Conservation (phyloP, 768 basidiomycete genomes). For the Crassisporium funariophilum region DNA sequence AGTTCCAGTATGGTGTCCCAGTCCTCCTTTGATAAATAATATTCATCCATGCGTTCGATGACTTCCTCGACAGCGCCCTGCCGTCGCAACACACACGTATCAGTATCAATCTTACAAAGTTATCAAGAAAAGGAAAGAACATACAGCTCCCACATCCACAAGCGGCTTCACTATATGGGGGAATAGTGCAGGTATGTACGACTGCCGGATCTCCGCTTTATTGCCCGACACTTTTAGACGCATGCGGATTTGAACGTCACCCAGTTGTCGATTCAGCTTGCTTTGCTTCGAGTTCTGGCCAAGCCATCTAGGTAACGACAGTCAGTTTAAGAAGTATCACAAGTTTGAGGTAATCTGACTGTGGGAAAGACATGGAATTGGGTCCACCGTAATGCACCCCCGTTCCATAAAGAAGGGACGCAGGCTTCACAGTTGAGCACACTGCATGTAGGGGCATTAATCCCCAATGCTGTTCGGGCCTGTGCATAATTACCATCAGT, state of each 20-base stretch:
- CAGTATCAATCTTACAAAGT: not conserved
- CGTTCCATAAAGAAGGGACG: conserved; percentile 78
- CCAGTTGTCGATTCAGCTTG: conserved; percentile 78
- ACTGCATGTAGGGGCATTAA: conserved; percentile 94
- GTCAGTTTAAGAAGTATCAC: not conserved
- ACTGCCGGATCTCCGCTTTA: conserved; percentile 86
- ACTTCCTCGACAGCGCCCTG: conserved; percentile 81
- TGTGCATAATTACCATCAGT: conserved; percentile 29
- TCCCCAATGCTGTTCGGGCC: conserved; percentile 94
- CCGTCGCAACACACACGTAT: conserved; percentile 7
- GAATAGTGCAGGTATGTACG: conserved; percentile 88
- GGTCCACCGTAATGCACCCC: conserved; percentile 68
- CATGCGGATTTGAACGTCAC: conserved; percentile 95
- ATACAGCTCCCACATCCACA: conserved; percentile 68
- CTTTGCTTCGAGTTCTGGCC: conserved; percentile 95
- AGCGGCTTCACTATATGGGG: conserved; percentile 81
- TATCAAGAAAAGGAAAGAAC: conserved; percentile 33
- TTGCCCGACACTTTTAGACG: conserved; percentile 91
- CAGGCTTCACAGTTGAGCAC: conserved; percentile 86
- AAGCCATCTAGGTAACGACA: conserved; percentile 69
- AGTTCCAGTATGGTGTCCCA: conserved; percentile 97
- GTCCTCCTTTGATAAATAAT: conserved; percentile 90
- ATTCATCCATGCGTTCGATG: conserved; percentile 90
- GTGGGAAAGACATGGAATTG: conserved; percentile 76
- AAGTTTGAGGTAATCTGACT: conserved; percentile 64